Evolutionary conservation across 169 alveolate species (phyloP).

Genomic region (Plasmodium fragile): DNA sequence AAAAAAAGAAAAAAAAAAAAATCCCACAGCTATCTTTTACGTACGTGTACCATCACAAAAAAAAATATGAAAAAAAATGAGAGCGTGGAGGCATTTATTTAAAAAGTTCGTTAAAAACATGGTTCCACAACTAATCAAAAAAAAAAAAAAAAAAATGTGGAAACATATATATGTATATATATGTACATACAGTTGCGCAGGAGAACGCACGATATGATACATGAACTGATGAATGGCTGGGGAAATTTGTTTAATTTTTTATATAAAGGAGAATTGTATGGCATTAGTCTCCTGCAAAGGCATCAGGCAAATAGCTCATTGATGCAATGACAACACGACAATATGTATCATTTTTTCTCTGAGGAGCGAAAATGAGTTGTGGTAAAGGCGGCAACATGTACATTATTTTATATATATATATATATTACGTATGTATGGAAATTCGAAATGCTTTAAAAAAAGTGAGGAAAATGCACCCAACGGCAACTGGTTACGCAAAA

Average conservation of each 20-base stretch:
- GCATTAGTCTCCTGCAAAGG: not conserved
- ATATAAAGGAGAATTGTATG: not conserved
- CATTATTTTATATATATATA: not conserved
- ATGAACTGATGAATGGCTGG: not conserved
- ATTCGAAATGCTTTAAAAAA: not conserved
- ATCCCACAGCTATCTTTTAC: not conserved
- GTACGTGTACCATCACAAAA: conserved; percentile 1
- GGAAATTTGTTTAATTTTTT: not conserved
- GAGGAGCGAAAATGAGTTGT: not conserved
- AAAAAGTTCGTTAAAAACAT: not conserved
- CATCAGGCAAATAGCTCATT: not conserved
- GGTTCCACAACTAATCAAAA: not conserved
- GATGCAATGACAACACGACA: not conserved
- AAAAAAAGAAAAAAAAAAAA: not conserved
- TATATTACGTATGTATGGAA: not conserved
- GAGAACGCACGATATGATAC: not conserved
- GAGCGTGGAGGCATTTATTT: not conserved
- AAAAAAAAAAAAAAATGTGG: not conserved
- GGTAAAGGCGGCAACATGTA: not conserved
- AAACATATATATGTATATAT: conserved; percentile 7
- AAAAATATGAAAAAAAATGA: not conserved
- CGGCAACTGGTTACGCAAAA: not conserved
- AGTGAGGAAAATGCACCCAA: not conserved
- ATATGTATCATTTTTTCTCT: not conserved
- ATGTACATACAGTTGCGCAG: not conserved